phyloP scores from a whole-genome alignment of 306 rosid genomes.

The Macrotyloma uniflorum region DNA sequence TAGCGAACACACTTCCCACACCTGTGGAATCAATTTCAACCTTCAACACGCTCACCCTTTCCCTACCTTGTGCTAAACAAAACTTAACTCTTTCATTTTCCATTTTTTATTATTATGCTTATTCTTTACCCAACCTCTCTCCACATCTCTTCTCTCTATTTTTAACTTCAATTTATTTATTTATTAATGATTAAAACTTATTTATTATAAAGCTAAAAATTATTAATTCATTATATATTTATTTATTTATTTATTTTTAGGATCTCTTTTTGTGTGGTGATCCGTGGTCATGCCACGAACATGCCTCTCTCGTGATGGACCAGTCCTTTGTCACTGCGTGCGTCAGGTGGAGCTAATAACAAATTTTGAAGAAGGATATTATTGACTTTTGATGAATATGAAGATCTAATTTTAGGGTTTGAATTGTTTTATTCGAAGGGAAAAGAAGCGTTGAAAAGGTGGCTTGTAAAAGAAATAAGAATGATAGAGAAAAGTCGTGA shows the following conservation, averaged over 20 bases:
- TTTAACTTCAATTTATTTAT: too few species aligned
- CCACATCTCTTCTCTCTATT: too few species aligned
- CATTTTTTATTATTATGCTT: too few species aligned
- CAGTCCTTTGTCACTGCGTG: constrained; percentile 3
- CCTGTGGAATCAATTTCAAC: constrained; percentile 37
- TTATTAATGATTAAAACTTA: too few species aligned
- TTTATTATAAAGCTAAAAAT: too few species aligned
- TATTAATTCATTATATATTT: too few species aligned
- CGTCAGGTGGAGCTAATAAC: not conserved
- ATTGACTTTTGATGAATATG: constrained; percentile 6
- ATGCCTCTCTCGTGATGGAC: constrained; percentile 25
- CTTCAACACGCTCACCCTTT: not conserved
- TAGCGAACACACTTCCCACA: constrained; percentile 28
- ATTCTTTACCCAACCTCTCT: too few species aligned
- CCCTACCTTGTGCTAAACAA: not conserved
- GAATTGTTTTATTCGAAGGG: not conserved
- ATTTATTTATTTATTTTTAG: too few species aligned
- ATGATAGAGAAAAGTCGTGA: constrained; percentile 4
- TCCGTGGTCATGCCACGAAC: not conserved
- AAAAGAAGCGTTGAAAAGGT: not conserved
- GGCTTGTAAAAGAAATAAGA: not conserved
- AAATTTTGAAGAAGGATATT: not conserved
- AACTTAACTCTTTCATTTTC: too few species aligned
- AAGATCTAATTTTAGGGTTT: not conserved
- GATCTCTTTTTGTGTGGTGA: not conserved